Percentiles rank a stretch among this genome's conserved stretches.
Evolutionary conservation across 116 monocot genomes (phyloP).

Genomic region (Cymodocea nodosa): DNA sequence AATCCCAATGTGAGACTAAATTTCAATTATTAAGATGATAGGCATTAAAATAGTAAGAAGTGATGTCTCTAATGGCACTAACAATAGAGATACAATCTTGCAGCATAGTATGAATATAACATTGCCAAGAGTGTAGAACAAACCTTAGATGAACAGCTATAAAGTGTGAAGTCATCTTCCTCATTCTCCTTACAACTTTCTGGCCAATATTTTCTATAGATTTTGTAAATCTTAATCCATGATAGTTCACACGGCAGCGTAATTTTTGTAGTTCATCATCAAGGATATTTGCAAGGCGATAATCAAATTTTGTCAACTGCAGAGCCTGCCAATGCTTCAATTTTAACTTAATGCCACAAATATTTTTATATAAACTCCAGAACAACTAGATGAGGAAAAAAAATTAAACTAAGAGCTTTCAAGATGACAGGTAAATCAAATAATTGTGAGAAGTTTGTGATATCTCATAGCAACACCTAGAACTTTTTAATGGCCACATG

Average conservation of each 20-base stretch:
- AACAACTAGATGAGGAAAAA: neutral
- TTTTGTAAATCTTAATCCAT: slow-evolving; percentile 78
- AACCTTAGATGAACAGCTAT: slow-evolving; percentile 95
- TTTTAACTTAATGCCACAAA: slow-evolving; percentile 2
- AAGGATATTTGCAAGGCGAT: slow-evolving; percentile 70
- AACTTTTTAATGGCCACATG: too few species aligned
- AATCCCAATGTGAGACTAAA: too few species aligned
- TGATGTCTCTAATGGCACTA: neutral
- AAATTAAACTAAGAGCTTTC: neutral
- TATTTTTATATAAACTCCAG: neutral
- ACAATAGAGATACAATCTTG: neutral
- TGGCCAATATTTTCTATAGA: slow-evolving; percentile 55
- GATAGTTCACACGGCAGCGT: slow-evolving; percentile 86
- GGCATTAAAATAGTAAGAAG: too few species aligned
- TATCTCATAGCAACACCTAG: too few species aligned
- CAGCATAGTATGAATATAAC: neutral
- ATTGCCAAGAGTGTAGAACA: neutral
- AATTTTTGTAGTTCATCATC: slow-evolving; percentile 89
- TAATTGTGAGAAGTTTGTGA: too few species aligned
- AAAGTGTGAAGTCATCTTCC: slow-evolving; percentile 54
- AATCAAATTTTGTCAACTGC: slow-evolving; percentile 98
- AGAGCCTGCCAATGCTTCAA: slow-evolving; percentile 37
- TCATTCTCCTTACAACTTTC: slow-evolving; percentile 60
- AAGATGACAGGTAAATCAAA: too few species aligned
- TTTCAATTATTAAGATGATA: too few species aligned